Evolutionary conservation across 306 rosid genomes (phyloP), one percentile per base, ranked within the genome.

Genomic region (Dalbergia cultrata): DNA sequence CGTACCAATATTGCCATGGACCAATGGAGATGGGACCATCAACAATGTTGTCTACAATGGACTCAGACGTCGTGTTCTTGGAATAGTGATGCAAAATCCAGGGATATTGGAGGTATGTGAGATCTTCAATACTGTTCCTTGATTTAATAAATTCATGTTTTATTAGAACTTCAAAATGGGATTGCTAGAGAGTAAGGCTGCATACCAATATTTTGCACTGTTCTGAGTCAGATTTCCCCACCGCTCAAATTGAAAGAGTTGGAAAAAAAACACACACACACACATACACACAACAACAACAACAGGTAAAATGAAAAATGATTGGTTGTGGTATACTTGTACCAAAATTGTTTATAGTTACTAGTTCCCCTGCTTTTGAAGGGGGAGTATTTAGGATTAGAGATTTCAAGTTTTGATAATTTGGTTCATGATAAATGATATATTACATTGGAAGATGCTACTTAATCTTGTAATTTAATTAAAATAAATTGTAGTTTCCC

Each of bases 21-120:
- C 91, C 59, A 95, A 93, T 85, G 99, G 98, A 83, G 99, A 95
- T 75, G 99, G 99, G 72, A 87, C 89, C 17, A 68, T 87, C 78
- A 95, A 95, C 86, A 79, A 82, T 56, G 69, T 89, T 71, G 92
- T 95, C 71, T 93, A 86, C 82, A 93, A 81, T 85, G 98, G 99
- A 80, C 91, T 95, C 18, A 82, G 75, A 75, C 87, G 97, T 33
- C 94, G 89, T 73, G 83, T 93, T 75, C 90, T 93, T 83, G 99
- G 98, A 81, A 86, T 90, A 83, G 97, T 93, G 80, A 91, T 95
- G 99, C 99, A 93, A 86, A 93, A 87, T 86, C 98, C 99, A 14
- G 99, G 97, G 81, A 93, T 91, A 66, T 76, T 91, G 80, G 93
- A 91, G 99, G 99, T 95, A 89, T 43, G 72, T 52, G 59, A 53